Evolutionary conservation across 1,284 basidiomycete species (phyloP).

Genomic region (Marasmius oreades): DNA sequence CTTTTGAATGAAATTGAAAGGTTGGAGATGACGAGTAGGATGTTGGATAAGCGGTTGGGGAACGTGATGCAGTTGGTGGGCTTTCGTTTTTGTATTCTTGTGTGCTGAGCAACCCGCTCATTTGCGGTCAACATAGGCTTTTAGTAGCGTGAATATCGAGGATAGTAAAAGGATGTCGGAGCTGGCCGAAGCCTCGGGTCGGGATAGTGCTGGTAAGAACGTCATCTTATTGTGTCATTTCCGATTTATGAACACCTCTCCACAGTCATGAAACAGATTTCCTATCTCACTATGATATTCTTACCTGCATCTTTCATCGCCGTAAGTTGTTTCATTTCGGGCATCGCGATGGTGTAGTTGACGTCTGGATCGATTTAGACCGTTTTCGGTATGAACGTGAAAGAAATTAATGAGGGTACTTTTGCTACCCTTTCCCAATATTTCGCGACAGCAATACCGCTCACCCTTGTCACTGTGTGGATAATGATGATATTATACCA

Average conservation of each 20-base stretch:
- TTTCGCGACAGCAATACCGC: conserved; percentile 33
- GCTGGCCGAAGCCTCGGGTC: conserved; percentile 36
- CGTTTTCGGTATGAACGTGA: conserved; percentile 48
- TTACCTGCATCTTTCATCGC: conserved; percentile 51
- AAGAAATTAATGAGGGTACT: conserved; percentile 28
- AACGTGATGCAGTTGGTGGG: conserved; percentile 54
- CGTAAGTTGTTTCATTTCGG: conserved; percentile 29
- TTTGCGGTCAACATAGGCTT: conserved; percentile 31
- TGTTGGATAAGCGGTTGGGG: conserved; percentile 44
- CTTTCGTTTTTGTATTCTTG: conserved; percentile 2
- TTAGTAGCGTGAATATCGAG: conserved; percentile 45
- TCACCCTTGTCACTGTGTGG: conserved; percentile 48
- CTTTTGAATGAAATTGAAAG: conserved; percentile 44
- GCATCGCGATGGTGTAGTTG: background rate
- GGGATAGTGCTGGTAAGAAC: conserved; percentile 18
- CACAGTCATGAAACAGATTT: conserved; percentile 49
- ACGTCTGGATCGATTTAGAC: conserved; percentile 20
- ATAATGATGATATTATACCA: conserved; percentile 26
- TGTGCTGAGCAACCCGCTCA: background rate
- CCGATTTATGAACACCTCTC: conserved; percentile 1
- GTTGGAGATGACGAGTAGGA: conserved; percentile 36
- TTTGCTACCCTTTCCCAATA: conserved; percentile 36
- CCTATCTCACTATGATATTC: conserved; percentile 57
- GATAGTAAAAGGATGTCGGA: conserved; percentile 45
- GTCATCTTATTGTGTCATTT: background rate